Evolutionary conservation across 768 basidiomycete species (phyloP).

Genomic region (Tricholoma furcatifolium): DNA sequence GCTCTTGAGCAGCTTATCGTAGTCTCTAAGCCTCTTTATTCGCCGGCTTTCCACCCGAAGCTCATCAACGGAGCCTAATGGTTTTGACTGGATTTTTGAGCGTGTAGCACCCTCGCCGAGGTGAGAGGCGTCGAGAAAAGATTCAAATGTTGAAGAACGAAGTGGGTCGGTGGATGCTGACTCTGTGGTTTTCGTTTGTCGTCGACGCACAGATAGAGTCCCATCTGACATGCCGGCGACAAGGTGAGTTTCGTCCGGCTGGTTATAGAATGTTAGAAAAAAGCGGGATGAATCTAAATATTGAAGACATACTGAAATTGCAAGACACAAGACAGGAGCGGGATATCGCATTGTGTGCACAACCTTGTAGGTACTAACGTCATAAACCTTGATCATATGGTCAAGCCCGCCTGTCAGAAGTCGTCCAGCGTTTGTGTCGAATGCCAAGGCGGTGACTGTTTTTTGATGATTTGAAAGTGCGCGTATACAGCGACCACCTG

Average conservation of each 20-base stretch:
- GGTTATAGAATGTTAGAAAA: constrained; percentile 8
- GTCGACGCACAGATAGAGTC: constrained; percentile 92
- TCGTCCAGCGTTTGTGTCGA: constrained; percentile 72
- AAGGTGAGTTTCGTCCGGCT: constrained; percentile 97
- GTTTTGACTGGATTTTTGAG: constrained; percentile 44
- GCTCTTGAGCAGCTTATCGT: constrained; percentile 84
- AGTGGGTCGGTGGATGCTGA: constrained; percentile 36
- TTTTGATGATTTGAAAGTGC: constrained; percentile 98
- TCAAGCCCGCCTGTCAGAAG: constrained; percentile 90
- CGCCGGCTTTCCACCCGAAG: constrained; percentile 73
- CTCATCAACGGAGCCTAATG: constrained; percentile 68
- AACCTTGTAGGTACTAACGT: constrained; percentile 90
- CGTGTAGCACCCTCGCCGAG: constrained; percentile 53
- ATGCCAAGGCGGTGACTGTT: constrained; percentile 86
- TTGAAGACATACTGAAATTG: constrained; percentile 72
- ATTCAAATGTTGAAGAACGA: constrained; percentile 61
- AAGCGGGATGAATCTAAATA: background rate
- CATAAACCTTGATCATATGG: constrained; percentile 99
- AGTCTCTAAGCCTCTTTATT: constrained; percentile 73
- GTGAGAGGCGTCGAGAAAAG: constrained; percentile 57
- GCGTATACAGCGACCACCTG: constrained; percentile 83
- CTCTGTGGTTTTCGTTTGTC: constrained; percentile 76
- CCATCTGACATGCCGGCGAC: constrained; percentile 98
- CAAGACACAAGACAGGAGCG: constrained; percentile 85
- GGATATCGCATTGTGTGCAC: constrained; percentile 99